phyloP scores from a whole-genome alignment of 495 filamentous ascomycete genomes.

The Aspergillus incahuasiensis region DNA sequence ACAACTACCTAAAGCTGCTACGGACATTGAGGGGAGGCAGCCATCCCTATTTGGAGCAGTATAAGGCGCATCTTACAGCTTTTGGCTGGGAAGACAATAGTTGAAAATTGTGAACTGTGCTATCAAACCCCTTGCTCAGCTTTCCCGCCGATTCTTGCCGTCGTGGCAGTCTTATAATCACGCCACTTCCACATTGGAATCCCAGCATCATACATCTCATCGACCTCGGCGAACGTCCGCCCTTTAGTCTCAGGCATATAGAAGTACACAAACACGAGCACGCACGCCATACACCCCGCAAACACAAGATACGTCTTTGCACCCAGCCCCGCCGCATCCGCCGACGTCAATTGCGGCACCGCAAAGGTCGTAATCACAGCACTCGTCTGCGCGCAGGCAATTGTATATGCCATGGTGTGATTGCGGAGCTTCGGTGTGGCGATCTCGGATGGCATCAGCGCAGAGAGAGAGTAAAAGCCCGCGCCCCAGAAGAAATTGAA shows the following conservation, averaged over 20 bases:
- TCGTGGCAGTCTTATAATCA: slow-evolving; percentile 23
- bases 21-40: slow-evolving; percentile 37
- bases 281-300: slow-evolving; percentile 33
- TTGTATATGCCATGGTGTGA: slow-evolving; percentile 38
- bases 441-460: slow-evolving; percentile 39
- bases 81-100: neutral
- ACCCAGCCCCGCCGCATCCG: slow-evolving; percentile 34
- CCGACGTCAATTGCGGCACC: slow-evolving; percentile 33
- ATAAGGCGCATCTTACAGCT: slow-evolving; percentile 13
- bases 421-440: slow-evolving; percentile 39
- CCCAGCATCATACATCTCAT: slow-evolving; percentile 50
- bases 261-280: slow-evolving; percentile 47
- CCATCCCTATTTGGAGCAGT: slow-evolving; percentile 37
- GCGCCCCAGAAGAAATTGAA: slow-evolving; percentile 36
- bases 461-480: slow-evolving; percentile 28
- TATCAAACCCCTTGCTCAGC: neutral
- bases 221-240: slow-evolving; percentile 48
- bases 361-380: slow-evolving; percentile 36
- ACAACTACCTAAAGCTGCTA: slow-evolving; percentile 33
- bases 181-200: slow-evolving; percentile 42
- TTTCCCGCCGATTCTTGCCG: neutral
- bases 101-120: no score
- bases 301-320: slow-evolving; percentile 38
- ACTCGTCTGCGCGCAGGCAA: slow-evolving; percentile 34
- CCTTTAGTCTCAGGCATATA: slow-evolving; percentile 50